These are phyloP conservation scores for Stephania yunnanensis DNA, from an alignment of 164 flowering plant species.

Conservation along the genomic window DNA sequence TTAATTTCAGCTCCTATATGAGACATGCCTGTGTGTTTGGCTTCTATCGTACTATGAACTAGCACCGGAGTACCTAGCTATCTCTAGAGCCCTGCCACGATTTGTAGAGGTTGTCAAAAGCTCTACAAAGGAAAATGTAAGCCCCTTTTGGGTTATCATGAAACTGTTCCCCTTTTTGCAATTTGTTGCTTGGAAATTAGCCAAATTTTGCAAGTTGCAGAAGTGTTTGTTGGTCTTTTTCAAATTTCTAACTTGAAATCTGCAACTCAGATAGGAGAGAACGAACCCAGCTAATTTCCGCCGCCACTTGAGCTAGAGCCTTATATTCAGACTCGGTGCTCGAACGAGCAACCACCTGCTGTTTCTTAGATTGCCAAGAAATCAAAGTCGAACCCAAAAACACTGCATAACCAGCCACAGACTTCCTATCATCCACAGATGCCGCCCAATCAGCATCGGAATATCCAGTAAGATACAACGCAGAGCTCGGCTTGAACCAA, in stretches of 20 bases:
- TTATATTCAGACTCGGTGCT: too few species aligned
- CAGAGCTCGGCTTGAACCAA: too few species aligned
- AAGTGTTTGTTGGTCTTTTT: not conserved
- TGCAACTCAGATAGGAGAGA: too few species aligned
- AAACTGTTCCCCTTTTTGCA: not conserved
- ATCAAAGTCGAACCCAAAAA: too few species aligned
- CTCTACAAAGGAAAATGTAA: conserved; percentile 95
- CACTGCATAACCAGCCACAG: too few species aligned
- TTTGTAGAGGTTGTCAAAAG: conserved; percentile 80
- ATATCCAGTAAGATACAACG: too few species aligned
- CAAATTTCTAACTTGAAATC: not conserved
- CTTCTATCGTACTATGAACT: conserved; percentile 91
- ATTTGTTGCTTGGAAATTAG: not conserved
- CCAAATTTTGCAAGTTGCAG: not conserved
- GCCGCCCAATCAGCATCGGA: too few species aligned
- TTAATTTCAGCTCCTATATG: conserved; percentile 78
- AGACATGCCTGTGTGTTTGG: conserved; percentile 96
- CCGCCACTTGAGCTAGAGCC: too few species aligned
- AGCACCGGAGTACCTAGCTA: conserved; percentile 79
- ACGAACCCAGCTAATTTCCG: too few species aligned
- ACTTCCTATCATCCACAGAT: too few species aligned
- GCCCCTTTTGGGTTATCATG: conserved; percentile 6
- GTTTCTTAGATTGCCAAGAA: too few species aligned
- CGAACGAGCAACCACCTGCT: too few species aligned
- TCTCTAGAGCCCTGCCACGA: conserved; percentile 72